Percentiles rank a stretch among this genome's conserved stretches.
Evolutionary conservation across 1,284 basidiomycete species (phyloP).

Genomic region (Jaminaea rosea): DNA sequence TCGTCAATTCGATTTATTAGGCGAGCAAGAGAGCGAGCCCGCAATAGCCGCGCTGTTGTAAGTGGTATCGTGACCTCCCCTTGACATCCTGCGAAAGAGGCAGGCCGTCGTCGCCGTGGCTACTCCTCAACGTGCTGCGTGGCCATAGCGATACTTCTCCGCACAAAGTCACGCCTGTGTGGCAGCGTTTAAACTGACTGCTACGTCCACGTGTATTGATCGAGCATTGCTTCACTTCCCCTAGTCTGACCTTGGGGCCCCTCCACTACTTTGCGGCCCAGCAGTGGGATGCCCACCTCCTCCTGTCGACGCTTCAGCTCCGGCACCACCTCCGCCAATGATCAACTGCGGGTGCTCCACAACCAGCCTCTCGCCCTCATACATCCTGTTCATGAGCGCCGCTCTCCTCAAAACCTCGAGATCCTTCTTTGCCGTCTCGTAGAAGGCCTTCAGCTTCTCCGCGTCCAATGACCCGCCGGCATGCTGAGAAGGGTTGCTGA

Average conservation of each 20-base stretch:
- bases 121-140: too few species aligned
- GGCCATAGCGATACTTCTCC: too few species aligned
- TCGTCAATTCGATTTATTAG: too few species aligned
- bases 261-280: slow-evolving; percentile 2
- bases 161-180: too few species aligned
- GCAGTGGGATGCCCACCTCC: slow-evolving; percentile 6
- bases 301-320: slow-evolving; percentile 7
- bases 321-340: slow-evolving; percentile 28
- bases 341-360: slow-evolving; percentile 39
- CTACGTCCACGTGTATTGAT: too few species aligned
- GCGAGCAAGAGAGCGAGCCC: too few species aligned
- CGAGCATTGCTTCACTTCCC: too few species aligned
- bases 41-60: too few species aligned
- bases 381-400: slow-evolving; percentile 41
- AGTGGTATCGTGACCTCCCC: too few species aligned
- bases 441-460: slow-evolving; percentile 8
- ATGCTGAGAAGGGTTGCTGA: neutral
- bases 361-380: slow-evolving; percentile 43
- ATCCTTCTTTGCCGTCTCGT: slow-evolving; percentile 13
- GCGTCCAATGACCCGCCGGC: neutral
- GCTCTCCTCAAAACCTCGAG: slow-evolving; percentile 29
- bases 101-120: too few species aligned
- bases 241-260: slow-evolving; percentile 5
- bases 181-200: too few species aligned
- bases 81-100: too few species aligned